Evolutionary conservation across 257 asterid species (phyloP).

Genomic region (Striga asiatica): DNA sequence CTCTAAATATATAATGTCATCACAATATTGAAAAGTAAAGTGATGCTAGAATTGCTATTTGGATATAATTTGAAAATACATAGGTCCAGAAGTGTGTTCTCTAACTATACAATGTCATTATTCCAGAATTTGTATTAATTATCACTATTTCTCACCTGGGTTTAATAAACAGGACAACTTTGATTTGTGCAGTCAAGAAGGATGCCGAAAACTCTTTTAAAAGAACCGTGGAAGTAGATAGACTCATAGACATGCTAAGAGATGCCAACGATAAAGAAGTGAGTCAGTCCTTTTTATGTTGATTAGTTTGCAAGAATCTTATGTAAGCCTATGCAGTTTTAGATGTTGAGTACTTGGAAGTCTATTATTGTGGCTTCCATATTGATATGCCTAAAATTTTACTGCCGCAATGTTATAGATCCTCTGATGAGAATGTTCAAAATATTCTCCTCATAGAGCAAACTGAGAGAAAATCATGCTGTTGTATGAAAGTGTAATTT

Average conservation of each 20-base stretch:
- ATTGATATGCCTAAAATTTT: no score
- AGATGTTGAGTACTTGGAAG: no score
- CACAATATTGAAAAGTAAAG: no score
- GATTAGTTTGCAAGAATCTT: background rate
- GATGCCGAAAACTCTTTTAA: constrained; percentile 78
- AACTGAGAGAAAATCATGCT: background rate
- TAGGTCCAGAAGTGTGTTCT: no score
- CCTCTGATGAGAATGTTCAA: background rate
- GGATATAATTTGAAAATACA: no score
- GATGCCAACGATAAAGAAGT: constrained; percentile 83
- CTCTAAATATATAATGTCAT: no score
- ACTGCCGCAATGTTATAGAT: no score
- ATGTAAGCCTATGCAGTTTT: constrained; percentile 6
- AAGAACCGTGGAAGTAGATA: constrained; percentile 78
- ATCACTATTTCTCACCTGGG: constrained; percentile 30
- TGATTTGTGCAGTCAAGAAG: constrained; percentile 60
- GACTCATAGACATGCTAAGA: constrained; percentile 71
- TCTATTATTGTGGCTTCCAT: no score
- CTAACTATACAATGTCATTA: no score
- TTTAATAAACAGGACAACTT: constrained; percentile 66
- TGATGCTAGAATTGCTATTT: no score
- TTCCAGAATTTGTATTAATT: constrained; percentile 20
- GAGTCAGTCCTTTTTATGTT: constrained; percentile 19
- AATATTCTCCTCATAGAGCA: background rate
- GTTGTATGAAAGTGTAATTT: background rate